Conservation (phyloP, 2,329 filamentous ascomycete genomes). For the Nemania sp. region DNA sequence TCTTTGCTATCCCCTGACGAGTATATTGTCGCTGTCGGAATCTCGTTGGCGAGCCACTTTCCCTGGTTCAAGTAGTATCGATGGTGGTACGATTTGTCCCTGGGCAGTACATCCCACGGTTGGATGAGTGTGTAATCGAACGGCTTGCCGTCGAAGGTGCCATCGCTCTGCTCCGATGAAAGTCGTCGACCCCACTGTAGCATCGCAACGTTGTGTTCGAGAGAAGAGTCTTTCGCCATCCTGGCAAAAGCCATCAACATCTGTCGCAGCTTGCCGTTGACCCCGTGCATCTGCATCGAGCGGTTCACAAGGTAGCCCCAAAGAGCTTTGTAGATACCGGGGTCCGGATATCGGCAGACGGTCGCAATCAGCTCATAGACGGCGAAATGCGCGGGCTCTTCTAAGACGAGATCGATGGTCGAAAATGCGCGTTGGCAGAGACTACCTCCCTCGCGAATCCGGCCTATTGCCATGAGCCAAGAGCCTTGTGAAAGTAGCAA, state of each 20-base stretch:
- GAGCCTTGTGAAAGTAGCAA: slow-evolving; percentile 33
- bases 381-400: slow-evolving; percentile 33
- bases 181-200: slow-evolving; percentile 33
- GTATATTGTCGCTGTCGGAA: slow-evolving; percentile 32
- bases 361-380: slow-evolving; percentile 22
- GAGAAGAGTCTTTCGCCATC: slow-evolving; percentile 25
- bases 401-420: slow-evolving; percentile 31
- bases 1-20: slow-evolving; percentile 25
- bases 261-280: slow-evolving; percentile 29
- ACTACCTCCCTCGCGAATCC: slow-evolving; percentile 28
- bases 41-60: slow-evolving; percentile 32
- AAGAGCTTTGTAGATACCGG: slow-evolving; percentile 31
- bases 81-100: slow-evolving; percentile 31
- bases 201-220: slow-evolving; percentile 30
- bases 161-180: slow-evolving; percentile 30
- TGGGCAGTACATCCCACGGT: slow-evolving; percentile 36
- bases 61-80: slow-evolving; percentile 36
- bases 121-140: slow-evolving; percentile 37
- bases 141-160: slow-evolving; percentile 34
- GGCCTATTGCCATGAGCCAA: slow-evolving; percentile 34
- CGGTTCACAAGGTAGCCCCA: slow-evolving; percentile 35
- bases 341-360: slow-evolving; percentile 22
- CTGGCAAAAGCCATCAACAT: slow-evolving; percentile 30
- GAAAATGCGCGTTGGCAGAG: slow-evolving; percentile 33
- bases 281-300: slow-evolving; percentile 9